Evolutionary conservation across 495 filamentous ascomycete species (phyloP).

Genomic region (Neurospora tetrasperma): DNA sequence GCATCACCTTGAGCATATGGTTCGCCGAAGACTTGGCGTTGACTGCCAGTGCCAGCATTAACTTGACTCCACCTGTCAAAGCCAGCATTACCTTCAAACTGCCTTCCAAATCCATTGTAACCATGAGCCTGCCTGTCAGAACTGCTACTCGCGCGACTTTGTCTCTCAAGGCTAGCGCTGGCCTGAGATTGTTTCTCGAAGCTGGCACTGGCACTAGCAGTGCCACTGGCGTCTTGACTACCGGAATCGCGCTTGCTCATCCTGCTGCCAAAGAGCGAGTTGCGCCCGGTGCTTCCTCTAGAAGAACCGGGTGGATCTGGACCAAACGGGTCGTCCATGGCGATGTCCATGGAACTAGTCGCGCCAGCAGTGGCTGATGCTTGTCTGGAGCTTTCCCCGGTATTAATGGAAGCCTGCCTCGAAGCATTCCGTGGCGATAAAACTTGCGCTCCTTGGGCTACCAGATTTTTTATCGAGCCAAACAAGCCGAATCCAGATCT

Average conservation of each 20-base stretch:
- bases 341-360: not conserved
- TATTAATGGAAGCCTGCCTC: not conserved
- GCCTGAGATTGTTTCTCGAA: not conserved
- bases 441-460: constrained; percentile 17
- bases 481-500: constrained; percentile 20
- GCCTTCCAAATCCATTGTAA: not conserved
- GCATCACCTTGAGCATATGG: not conserved
- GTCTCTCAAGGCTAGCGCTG: not conserved
- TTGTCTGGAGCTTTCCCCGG: not conserved
- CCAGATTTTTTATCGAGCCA: constrained; percentile 16
- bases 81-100: not conserved
- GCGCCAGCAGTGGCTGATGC: not conserved
- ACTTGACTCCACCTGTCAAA: not conserved
- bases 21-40: not conserved
- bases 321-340: constrained; percentile 26
- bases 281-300: constrained; percentile 8
- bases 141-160: not conserved
- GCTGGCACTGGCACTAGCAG: not conserved
- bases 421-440: constrained; percentile 16
- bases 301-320: constrained; percentile 15
- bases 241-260: not conserved
- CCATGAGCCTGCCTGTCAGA: not conserved
- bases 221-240: not conserved
- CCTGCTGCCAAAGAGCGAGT: constrained; percentile 12
- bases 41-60: not conserved